These are phyloP conservation scores for Polyporus tsugae DNA, from an alignment of 1,284 basidiomycete species.

Conservation along the genomic window DNA sequence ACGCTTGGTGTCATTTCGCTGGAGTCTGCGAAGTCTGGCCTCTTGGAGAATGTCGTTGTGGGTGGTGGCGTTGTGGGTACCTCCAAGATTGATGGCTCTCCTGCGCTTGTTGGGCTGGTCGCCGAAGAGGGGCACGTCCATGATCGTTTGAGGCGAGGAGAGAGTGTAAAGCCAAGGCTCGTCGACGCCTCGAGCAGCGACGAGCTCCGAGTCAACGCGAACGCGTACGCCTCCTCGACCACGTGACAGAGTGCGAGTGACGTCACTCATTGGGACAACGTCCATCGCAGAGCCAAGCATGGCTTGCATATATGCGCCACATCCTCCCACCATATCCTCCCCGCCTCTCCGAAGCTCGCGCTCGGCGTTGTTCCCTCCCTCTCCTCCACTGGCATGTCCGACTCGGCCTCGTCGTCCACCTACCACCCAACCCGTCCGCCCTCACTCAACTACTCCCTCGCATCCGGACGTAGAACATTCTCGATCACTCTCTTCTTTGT, in stretches of 20 bases:
- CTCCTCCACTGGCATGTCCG: constrained; percentile 19
- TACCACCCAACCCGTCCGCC: constrained; percentile 34
- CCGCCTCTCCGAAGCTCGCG: not conserved
- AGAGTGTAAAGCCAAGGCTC: not conserved
- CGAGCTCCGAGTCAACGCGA: not conserved
- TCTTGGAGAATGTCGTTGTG: constrained; percentile 66
- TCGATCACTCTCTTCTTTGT: constrained; percentile 40
- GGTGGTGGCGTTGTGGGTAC: constrained; percentile 57
- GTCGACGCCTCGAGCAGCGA: not conserved
- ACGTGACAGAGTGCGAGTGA: constrained; percentile 21
- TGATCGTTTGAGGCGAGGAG: not conserved
- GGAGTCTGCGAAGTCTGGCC: constrained; percentile 64
- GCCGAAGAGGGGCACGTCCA: constrained; percentile 49
- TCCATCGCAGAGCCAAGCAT: not conserved
- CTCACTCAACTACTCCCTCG: constrained; percentile 42
- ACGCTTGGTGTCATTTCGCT: constrained; percentile 62
- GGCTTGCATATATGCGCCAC: not conserved
- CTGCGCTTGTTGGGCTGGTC: constrained; percentile 53
- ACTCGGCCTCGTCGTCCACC: constrained; percentile 19
- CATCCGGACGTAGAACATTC: constrained; percentile 33
- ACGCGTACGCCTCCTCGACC: constrained; percentile 21
- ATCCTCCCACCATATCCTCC: not conserved
- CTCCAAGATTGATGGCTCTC: constrained; percentile 83
- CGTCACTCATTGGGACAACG: not conserved
- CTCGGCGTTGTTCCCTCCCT: not conserved